phyloP scores from a whole-genome alignment of 208 protist species.

The Leishmania arabica region DNA sequence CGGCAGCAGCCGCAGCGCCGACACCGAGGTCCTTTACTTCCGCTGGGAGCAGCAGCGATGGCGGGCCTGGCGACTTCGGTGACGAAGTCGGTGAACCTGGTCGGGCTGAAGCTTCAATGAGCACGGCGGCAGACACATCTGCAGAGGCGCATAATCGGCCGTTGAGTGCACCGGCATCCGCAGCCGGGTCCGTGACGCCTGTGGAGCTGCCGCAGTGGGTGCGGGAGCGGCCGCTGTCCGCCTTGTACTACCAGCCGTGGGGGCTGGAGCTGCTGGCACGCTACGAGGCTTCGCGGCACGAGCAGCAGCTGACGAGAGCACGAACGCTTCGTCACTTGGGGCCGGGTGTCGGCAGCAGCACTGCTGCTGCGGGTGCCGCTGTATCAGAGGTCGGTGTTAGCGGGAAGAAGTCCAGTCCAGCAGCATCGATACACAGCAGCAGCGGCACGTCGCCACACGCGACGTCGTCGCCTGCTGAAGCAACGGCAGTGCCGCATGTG shows the following conservation, averaged over 20 bases:
- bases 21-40: neutral
- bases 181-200: neutral
- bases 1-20: neutral
- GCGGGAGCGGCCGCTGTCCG: slow-evolving; percentile 35
- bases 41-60: neutral
- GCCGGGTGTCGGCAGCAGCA: neutral
- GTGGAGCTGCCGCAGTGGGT: slow-evolving; percentile 33
- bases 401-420: neutral
- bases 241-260: slow-evolving; percentile 38
- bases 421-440: neutral
- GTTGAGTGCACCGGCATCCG: neutral
- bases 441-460: neutral
- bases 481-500: slow-evolving; percentile 1
- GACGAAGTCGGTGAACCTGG: neutral
- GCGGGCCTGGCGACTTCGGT: neutral
- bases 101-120: neutral
- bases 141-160: neutral
- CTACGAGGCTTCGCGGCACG: slow-evolving; percentile 26
- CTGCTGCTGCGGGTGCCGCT: neutral
- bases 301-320: slow-evolving; percentile 12
- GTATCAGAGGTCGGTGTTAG: neutral
- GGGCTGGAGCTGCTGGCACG: slow-evolving; percentile 29
- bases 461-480: neutral
- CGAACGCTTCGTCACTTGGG: neutral
- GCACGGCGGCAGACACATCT: neutral